Percentiles rank a stretch among this genome's conserved stretches.
These are phyloP conservation scores for Durotheca rogersii DNA, from an alignment of 495 filamentous ascomycete species.

Conservation along the genomic window DNA sequence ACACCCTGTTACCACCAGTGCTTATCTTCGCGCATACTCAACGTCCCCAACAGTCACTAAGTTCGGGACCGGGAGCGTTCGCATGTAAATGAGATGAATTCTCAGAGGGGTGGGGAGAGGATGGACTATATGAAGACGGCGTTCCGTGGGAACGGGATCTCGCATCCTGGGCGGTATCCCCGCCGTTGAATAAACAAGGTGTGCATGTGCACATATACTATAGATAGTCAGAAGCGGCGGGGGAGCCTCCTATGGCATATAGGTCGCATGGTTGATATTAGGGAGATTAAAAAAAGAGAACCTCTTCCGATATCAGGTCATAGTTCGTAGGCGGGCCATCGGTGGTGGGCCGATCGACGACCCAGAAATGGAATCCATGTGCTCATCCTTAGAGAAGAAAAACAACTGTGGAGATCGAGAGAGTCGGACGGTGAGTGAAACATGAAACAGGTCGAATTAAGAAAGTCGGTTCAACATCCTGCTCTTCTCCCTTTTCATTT, in stretches of 20 bases:
- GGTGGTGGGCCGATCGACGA: not conserved
- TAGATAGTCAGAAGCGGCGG: not conserved
- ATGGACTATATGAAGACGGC: not conserved
- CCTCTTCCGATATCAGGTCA: not conserved
- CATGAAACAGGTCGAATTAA: constrained; percentile 20
- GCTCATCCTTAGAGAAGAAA: constrained; percentile 14
- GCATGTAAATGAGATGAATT: constrained; percentile 7
- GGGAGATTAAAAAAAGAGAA: not conserved
- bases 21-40: no score
- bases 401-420: not conserved
- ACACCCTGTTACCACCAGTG: no score
- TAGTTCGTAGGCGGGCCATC: not conserved
- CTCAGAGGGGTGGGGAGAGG: constrained; percentile 5
- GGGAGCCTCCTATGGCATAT: no score
- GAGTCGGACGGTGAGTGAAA: constrained; percentile 4
- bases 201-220: no score
- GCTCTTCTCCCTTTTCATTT: not conserved
- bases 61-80: not conserved
- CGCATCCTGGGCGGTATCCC: constrained; percentile 1
- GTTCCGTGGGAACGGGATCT: constrained; percentile 6
- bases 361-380: constrained; percentile 12
- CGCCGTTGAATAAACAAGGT: not conserved
- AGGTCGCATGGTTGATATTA: not conserved
- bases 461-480: constrained; percentile 23
- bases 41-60: not conserved